Base-by-base conservation (phyloP, 495 filamentous ascomycete species). In the Penicillium diatomitis region DNA sequence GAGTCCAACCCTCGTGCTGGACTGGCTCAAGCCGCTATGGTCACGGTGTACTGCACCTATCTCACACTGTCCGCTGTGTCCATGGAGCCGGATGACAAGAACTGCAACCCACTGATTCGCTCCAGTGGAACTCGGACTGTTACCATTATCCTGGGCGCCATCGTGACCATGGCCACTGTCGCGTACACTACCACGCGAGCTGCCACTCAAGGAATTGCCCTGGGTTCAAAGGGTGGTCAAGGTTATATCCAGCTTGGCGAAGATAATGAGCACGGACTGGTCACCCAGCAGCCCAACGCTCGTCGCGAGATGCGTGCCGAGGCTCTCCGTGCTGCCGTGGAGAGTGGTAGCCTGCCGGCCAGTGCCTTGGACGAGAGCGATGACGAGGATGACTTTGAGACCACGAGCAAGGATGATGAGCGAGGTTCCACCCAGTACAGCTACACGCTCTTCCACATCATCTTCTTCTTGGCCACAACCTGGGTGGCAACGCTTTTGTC, bases 131-230 rank as follows among this genome's bases (percentile, higher is more conserved):
- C 91, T n/a, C 80, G 92, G 38, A 92, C 85, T 2, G 90, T 87
- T 1, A 90, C 86, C 42, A 80, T 96, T 50, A 79, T 97, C 45
- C 71, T 98, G 55, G 92, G 92, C 47, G 92, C 92, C 33, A 85
- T 97, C 52, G 85, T 94, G 49, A 98, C 92, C 27, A 95, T 98
- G 85, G 78, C 95, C 42, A 97, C 92, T 10, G 86, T 96, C 44
- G 92, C 92, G 3, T 98, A 97, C 70, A 97, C 94, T 9, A 98
- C 92, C 30, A 97, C 92, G 5, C 84, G 92, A 37, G 94, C 92
- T 9, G 92, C 92, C 28, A 97, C 92, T 8, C 91, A 97, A 67
- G 87, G 87, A 44, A 82, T 96, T 41, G 90, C 90, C 4, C 68
- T 96, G 0, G 84, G 85, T 51, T 77, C 73, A 50, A 79, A 78